A percentile compares a stretch with the other conserved stretches of the same genome.
phyloP scores from a whole-genome alignment of 805 yeast genomes.

The Vanderwaltozyma tropicalis region DNA sequence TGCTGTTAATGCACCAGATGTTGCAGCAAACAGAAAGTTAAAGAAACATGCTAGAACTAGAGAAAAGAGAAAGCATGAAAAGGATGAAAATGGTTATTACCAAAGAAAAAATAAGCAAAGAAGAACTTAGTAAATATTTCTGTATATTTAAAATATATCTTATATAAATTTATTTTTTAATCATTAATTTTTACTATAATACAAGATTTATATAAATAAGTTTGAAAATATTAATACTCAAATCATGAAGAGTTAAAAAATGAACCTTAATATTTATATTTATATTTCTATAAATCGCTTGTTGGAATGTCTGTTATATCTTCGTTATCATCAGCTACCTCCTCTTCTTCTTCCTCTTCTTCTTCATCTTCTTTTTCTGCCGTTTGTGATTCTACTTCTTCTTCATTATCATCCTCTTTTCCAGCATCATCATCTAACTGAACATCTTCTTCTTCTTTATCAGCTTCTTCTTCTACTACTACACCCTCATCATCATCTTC shows the following conservation, averaged over 20 bases:
- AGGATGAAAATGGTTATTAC: conserved; percentile 69
- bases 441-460: not conserved
- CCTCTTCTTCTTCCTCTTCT: conserved; percentile 7
- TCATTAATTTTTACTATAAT: not conserved
- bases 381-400: not conserved
- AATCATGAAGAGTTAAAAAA: too few species aligned
- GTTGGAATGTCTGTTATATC: conserved; percentile 4
- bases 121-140: conserved; percentile 9
- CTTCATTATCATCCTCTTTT: conserved; percentile 8
- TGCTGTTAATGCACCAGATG: conserved; percentile 71
- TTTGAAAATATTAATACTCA: not conserved
- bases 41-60: conserved; percentile 66
- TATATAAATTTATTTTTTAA: too few species aligned
- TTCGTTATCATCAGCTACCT: conserved; percentile 2
- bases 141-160: too few species aligned
- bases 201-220: not conserved
- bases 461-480: not conserved
- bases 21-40: conserved; percentile 67
- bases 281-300: conserved; percentile 2
- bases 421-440: conserved; percentile 7
- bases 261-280: not conserved
- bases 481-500: not conserved
- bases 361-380: conserved; percentile 1
- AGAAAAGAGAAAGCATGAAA: conserved; percentile 65
- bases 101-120: conserved; percentile 48